phyloP scores from a whole-genome alignment of 2,329 filamentous ascomycete genomes.

The Phialemoniopsis sp. region DNA sequence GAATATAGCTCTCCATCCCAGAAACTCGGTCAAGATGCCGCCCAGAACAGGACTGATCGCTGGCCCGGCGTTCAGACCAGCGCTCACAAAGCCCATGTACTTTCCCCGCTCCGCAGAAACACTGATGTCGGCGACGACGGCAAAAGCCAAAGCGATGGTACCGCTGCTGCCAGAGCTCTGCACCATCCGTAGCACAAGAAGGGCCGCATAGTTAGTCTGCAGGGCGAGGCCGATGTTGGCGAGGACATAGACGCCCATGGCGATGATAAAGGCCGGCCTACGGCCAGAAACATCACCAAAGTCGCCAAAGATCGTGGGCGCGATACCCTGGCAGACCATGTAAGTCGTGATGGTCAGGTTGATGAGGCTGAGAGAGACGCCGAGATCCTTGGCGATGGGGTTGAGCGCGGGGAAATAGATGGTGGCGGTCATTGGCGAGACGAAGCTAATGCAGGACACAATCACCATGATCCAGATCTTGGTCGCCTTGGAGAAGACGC shows the following conservation, averaged over 20 bases:
- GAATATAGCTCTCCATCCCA: slow-evolving; percentile 66
- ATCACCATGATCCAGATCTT: slow-evolving; percentile 50
- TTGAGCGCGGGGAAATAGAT: slow-evolving; percentile 46
- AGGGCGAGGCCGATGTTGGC: slow-evolving; percentile 58
- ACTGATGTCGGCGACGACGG: slow-evolving; percentile 68
- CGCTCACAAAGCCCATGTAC: slow-evolving; percentile 66
- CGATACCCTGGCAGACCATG: slow-evolving; percentile 60
- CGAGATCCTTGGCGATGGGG: slow-evolving; percentile 29
- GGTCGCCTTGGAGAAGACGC: slow-evolving; percentile 30
- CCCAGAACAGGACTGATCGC: slow-evolving; percentile 58
- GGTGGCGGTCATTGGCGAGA: slow-evolving; percentile 57
- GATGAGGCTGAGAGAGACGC: slow-evolving; percentile 32
- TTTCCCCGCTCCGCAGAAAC: slow-evolving; percentile 66
- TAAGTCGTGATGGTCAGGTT: slow-evolving; percentile 55
- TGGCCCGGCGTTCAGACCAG: slow-evolving; percentile 52
- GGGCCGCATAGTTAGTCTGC: slow-evolving; percentile 50
- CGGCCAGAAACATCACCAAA: slow-evolving; percentile 58
- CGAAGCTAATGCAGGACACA: slow-evolving; percentile 47
- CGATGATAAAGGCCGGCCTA: slow-evolving; percentile 56
- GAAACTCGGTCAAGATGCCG: slow-evolving; percentile 57
- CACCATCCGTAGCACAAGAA: slow-evolving; percentile 57
- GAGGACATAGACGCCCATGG: slow-evolving; percentile 51
- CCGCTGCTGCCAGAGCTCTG: slow-evolving; percentile 64
- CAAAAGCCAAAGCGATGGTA: slow-evolving; percentile 67
- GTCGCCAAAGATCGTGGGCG: slow-evolving; percentile 57